These are phyloP conservation scores for Strigomonas culicis DNA, from an alignment of 208 protist species.

Conservation along the genomic window DNA sequence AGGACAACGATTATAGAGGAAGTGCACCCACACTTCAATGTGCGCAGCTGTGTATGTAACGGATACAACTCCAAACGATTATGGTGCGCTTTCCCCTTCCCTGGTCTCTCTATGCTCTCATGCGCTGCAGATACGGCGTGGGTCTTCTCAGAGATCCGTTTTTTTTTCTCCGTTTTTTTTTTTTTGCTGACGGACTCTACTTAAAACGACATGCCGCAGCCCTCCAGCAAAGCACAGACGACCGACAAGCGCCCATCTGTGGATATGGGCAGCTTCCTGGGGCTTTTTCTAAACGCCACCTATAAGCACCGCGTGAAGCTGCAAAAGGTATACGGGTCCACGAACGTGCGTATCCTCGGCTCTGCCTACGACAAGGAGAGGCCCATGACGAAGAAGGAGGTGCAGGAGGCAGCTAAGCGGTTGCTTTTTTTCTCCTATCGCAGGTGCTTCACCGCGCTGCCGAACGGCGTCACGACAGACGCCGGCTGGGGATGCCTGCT, in stretches of 20 bases:
- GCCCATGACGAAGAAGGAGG: neutral
- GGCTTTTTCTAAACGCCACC: neutral
- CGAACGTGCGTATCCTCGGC: constrained; percentile 3
- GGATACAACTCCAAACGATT: neutral
- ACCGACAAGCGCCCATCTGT: neutral
- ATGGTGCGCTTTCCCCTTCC: constrained; percentile 11
- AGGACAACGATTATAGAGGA: too few species aligned
- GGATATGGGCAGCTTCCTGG: neutral
- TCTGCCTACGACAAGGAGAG: neutral
- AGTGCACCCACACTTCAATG: too few species aligned
- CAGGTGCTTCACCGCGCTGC: constrained; percentile 50
- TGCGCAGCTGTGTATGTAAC: too few species aligned
- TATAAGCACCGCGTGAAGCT: neutral
- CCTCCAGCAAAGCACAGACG: too few species aligned
- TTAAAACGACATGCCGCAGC: neutral
- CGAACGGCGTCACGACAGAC: constrained; percentile 71
- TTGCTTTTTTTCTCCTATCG: constrained; percentile 87
- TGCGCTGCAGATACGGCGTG: neutral
- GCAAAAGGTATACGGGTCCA: neutral
- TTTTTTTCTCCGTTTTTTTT: neutral
- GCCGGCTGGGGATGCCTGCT: constrained; percentile 89
- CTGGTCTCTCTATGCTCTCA: neutral
- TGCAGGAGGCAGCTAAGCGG: constrained; percentile 14
- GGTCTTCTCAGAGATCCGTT: neutral
- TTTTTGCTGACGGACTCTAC: neutral